Evolutionary conservation across 1,284 basidiomycete genomes (phyloP), one percentile per base, ranked within the genome.

Genomic region (Trichosporon ovoides): DNA sequence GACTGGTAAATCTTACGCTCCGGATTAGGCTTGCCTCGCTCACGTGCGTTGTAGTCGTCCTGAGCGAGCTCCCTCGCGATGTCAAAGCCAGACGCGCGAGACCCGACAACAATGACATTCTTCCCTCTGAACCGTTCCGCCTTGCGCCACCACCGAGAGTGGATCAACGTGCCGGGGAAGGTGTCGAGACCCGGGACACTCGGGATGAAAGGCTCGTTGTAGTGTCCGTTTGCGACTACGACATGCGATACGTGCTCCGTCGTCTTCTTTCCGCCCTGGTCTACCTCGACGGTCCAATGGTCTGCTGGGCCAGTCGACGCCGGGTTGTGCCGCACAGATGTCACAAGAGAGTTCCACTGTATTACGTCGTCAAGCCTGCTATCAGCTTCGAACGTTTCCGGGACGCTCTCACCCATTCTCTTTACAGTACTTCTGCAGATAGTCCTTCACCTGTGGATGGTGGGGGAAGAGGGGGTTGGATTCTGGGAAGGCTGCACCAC

Each of bases 91-190:
- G 78, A 80, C 4, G 78, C 77, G n/a, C 74, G 76, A 31, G 79
- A 80, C 7, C 82, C 82, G 7, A 83, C 77, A 0, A 83, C 79
- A 20, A 83, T 69, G 7, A 82, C 76, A 1, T 67, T 77, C 66
- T 78, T 63, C 16, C 65, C 68, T 40, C 74, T 19, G 56, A 66
- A 69, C 14, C 66, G 60, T 0, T 69, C 57, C 0, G 80, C 76
- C 3, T 66, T 66, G 14, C 79, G 70, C 61, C 78, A 83, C 77
- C 77, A 81, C 9, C 80, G 68, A 0, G 76, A 75, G 65, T 83
- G 82, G 28, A 77, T 19, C 7, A 82, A 63, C 37, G 70, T 34
- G 5, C 80, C 79, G 1, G 58, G 55, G 55, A 78, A 83, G 0
- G 63, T 53, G 24, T 59, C 66, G 10, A 83, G 63, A 0, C 79